Percentiles rank a stretch among this genome's conserved stretches.
Conservation (phyloP, 805 yeast species). For the Candida tallmaniae region DNA sequence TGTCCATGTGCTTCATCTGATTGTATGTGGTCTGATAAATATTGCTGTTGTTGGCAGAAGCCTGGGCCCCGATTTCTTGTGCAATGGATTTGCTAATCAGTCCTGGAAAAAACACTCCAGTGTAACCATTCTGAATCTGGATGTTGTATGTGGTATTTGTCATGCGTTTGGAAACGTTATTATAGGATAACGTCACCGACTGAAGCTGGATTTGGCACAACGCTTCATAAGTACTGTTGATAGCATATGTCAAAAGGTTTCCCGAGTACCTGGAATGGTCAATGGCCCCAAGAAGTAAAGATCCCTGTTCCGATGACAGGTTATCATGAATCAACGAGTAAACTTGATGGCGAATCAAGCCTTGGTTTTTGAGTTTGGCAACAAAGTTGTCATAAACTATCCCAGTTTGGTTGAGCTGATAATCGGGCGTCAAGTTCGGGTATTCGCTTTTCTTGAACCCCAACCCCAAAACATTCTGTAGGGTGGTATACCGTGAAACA, state of each 20-base stretch:
- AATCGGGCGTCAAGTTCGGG: conserved; percentile 16
- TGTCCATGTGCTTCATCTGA: not conserved
- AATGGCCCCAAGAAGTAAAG: conserved; percentile 25
- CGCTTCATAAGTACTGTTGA: not conserved
- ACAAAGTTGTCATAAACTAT: conserved; percentile 1
- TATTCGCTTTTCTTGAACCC: conserved; percentile 8
- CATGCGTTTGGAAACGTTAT: not conserved
- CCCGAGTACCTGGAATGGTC: conserved; percentile 21
- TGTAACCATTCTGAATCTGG: conserved; percentile 1
- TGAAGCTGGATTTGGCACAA: not conserved
- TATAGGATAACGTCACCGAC: not conserved
- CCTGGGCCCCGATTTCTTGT: not conserved
- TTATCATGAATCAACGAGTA: conserved; percentile 24
- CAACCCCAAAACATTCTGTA: conserved; percentile 11
- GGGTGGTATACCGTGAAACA: conserved; percentile 3
- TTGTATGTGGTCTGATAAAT: not conserved
- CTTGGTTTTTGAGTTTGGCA: not conserved
- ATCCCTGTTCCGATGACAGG: conserved; percentile 15
- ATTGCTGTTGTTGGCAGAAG: not conserved
- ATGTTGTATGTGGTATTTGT: not conserved
- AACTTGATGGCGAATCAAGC: conserved; percentile 9
- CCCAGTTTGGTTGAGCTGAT: conserved; percentile 13
- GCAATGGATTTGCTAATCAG: not conserved
- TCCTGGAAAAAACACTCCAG: not conserved
- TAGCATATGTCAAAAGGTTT: conserved; percentile 17